These are phyloP conservation scores for Cladochytrium replicatum DNA, from an alignment of 192 early-diverging fungal genomes.

Conservation along the genomic window DNA sequence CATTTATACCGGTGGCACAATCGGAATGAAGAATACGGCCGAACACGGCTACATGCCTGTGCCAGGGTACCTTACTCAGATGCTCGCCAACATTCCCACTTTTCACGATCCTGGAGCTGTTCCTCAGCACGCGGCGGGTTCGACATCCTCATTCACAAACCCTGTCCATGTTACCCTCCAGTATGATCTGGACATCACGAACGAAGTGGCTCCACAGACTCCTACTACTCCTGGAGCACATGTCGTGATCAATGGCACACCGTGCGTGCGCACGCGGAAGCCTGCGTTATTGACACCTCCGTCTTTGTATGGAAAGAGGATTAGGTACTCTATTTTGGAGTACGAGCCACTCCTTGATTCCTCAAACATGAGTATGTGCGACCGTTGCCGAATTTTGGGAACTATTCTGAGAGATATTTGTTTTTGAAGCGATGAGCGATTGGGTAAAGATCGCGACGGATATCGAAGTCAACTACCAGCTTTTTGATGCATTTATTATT, in stretches of 20 bases:
- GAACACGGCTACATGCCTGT: constrained; percentile 36
- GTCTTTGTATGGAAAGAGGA: constrained; percentile 82
- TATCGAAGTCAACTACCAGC: constrained; percentile 87
- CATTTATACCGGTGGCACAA: constrained; percentile 93
- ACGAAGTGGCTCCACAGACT: background rate
- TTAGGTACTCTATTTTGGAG: constrained; percentile 88
- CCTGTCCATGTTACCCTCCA: constrained; percentile 31
- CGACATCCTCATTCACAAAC: constrained; percentile 11
- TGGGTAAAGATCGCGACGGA: constrained; percentile 95
- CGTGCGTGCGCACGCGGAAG: constrained; percentile 15
- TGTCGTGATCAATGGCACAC: constrained; percentile 34
- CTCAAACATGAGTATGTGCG: constrained; percentile 68
- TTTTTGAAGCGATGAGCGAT: constrained; percentile 44
- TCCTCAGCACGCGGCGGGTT: constrained; percentile 9
- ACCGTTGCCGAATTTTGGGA: background rate
- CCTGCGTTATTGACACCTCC: constrained; percentile 77
- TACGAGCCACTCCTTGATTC: constrained; percentile 94
- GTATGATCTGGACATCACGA: constrained; percentile 3
- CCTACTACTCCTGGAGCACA: constrained; percentile 1
- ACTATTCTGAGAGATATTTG: background rate
- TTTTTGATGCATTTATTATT: constrained; percentile 92
- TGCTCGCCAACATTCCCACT: constrained; percentile 58
- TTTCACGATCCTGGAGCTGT: constrained; percentile 69
- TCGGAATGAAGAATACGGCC: constrained; percentile 61
- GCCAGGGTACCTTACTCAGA: constrained; percentile 70